Evolutionary conservation across 768 basidiomycete genomes (phyloP).

Genomic region (Sistotremastrum suecicum): DNA sequence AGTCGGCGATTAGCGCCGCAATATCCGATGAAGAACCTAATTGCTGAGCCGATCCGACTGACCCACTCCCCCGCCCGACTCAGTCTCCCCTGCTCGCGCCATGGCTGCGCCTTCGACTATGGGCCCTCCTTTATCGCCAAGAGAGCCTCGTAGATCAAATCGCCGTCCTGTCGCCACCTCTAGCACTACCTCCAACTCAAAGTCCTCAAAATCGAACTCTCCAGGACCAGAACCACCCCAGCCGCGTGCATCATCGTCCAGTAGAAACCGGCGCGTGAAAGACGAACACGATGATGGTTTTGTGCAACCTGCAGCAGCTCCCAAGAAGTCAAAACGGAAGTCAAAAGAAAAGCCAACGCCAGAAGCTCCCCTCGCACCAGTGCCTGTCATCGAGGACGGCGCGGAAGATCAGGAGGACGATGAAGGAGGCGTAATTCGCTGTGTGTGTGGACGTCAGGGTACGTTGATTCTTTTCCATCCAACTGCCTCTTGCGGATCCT

Average conservation of each 20-base stretch:
- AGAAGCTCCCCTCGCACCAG: slow-evolving; percentile 19
- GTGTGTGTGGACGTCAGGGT: slow-evolving; percentile 77
- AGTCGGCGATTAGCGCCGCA: too few species aligned
- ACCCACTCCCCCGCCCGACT: too few species aligned
- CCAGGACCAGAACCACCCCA: slow-evolving; percentile 23
- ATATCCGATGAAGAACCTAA: too few species aligned
- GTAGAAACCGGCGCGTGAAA: slow-evolving; percentile 23
- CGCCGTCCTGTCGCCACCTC: slow-evolving; percentile 51
- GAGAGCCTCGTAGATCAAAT: slow-evolving; percentile 67
- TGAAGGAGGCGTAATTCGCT: slow-evolving; percentile 55
- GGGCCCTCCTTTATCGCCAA: slow-evolving; percentile 66
- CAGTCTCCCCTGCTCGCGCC: slow-evolving; percentile 4
- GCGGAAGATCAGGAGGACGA: slow-evolving; percentile 40
- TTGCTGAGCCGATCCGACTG: too few species aligned
- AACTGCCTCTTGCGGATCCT: slow-evolving; percentile 2
- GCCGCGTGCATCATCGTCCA: slow-evolving; percentile 15
- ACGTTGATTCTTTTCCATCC: slow-evolving; percentile 16
- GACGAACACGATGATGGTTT: slow-evolving; percentile 28
- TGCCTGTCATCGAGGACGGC: slow-evolving; percentile 28
- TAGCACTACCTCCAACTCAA: slow-evolving; percentile 49
- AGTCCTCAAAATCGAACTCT: slow-evolving; percentile 58
- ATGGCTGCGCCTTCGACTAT: slow-evolving; percentile 56
- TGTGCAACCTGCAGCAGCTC: slow-evolving; percentile 23
- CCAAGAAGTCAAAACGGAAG: slow-evolving; percentile 50
- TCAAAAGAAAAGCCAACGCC: slow-evolving; percentile 37